Evolutionary conservation across 345 rosid species (phyloP), one percentile per base, ranked within the genome.

Genomic region (Syzygium grande): DNA sequence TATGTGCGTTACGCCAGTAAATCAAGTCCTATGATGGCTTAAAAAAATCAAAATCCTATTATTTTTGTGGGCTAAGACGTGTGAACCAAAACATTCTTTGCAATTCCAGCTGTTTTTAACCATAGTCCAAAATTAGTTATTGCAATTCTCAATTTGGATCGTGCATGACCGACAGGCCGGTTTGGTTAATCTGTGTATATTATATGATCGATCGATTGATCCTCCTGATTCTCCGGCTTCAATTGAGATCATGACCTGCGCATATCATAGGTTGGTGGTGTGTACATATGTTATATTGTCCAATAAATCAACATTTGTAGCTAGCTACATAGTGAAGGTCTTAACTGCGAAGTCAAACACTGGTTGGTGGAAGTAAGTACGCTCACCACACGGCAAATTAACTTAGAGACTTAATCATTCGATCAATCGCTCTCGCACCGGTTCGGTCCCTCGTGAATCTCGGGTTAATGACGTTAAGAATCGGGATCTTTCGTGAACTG

Each of bases 401-500:
- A 4, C 80, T 68, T 68, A 34, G 25, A 68, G 46, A 68, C 46
- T 68, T 17, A 68, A 10, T 2, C 2, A 5, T 73, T 25, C 8
- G 80, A 34, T 34, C 79, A 38, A 34, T 34, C 25, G 7, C 46
- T 46, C 46, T 19, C 25, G 46, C 6, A 5, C 10, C 9, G 19
- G 49, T 73, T 34, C 25, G 2, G 43, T 34, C 25, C 25, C 1
- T 73, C 0, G 0, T 1, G 0, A 2, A 34, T 73, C 19, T 73
- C 14, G 7, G 80, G 80, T 73, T 34, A 68, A 68, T 68, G 79
- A 30, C 12, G 46, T 16, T 8, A 68, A 68, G 34, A 17, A 23
- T 30, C 11, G 46, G 11, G 1, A 2, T 9, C 17, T 30, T 30
- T 30, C 0, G 1, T 30, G 11, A 55, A 21, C 7, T 21, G 25